Evolutionary conservation across 1,284 basidiomycete species (phyloP).

Genomic region (Ceratobasidium sp.): DNA sequence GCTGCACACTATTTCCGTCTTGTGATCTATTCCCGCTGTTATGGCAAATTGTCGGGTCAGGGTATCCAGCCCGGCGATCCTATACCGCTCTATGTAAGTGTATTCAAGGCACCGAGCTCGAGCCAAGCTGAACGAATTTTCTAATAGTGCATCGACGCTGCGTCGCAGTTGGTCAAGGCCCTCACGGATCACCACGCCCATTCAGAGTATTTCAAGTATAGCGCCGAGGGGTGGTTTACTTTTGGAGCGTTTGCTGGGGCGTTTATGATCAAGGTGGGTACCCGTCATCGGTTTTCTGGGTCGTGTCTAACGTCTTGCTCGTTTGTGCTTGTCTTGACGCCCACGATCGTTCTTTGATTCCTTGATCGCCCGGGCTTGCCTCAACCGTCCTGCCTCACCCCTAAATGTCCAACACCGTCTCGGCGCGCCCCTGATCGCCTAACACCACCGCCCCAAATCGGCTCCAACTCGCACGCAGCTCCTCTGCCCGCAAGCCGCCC

Average conservation of each 20-base stretch:
- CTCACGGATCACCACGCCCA: constrained; percentile 40
- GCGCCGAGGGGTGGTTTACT: constrained; percentile 44
- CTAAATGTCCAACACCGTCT: background rate
- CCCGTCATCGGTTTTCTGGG: too few species aligned
- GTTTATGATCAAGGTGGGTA: constrained; percentile 39
- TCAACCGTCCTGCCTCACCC: background rate
- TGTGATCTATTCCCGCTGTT: constrained; percentile 30
- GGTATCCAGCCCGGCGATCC: background rate
- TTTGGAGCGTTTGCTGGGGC: constrained; percentile 43
- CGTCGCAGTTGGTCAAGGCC: constrained; percentile 33
- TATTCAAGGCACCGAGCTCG: background rate
- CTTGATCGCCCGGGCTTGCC: too few species aligned
- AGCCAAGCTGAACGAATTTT: background rate
- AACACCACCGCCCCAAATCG: background rate
- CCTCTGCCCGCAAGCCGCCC: constrained; percentile 21
- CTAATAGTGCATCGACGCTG: constrained; percentile 33
- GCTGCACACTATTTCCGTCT: constrained; percentile 31
- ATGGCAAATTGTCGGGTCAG: constrained; percentile 2
- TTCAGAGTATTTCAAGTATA: constrained; percentile 36
- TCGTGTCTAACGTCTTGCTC: too few species aligned
- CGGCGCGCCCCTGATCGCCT: background rate
- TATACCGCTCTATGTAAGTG: constrained; percentile 16
- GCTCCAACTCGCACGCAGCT: background rate
- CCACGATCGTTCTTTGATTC: background rate
- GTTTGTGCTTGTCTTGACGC: too few species aligned